Conservation (phyloP, 768 basidiomycete genomes). For the Rubroboletus satanas region DNA sequence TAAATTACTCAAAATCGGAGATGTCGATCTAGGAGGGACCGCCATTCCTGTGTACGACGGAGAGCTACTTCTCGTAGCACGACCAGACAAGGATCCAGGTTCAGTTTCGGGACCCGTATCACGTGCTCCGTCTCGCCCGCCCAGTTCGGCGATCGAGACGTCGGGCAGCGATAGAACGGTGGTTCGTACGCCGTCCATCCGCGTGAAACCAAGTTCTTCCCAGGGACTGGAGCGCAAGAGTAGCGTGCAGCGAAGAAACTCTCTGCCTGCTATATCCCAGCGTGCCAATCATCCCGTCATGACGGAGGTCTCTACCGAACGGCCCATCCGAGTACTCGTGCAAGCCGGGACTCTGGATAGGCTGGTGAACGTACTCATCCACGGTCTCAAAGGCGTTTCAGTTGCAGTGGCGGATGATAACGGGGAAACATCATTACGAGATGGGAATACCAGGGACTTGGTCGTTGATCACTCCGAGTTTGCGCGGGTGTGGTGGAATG, state of each 20-base stretch:
- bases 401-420: slow-evolving; percentile 85
- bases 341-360: slow-evolving; percentile 75
- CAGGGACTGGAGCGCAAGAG: slow-evolving; percentile 73
- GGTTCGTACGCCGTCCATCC: slow-evolving; percentile 66
- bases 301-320: slow-evolving; percentile 63
- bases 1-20: slow-evolving; percentile 36
- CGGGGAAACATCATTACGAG: slow-evolving; percentile 75
- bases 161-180: slow-evolving; percentile 39
- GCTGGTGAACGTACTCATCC: slow-evolving; percentile 70
- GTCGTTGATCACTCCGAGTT: slow-evolving; percentile 73
- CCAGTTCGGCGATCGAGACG: slow-evolving; percentile 54
- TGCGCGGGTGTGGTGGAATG: slow-evolving; percentile 76
- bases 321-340: slow-evolving; percentile 70
- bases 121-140: slow-evolving; percentile 63
- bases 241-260: slow-evolving; percentile 70
- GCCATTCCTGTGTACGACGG: slow-evolving; percentile 72
- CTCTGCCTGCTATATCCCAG: slow-evolving; percentile 71
- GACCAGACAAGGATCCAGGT: slow-evolving; percentile 43
- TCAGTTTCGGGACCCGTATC: slow-evolving; percentile 55
- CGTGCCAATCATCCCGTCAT: slow-evolving; percentile 54
- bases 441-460: slow-evolving; percentile 69
- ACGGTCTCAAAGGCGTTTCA: slow-evolving; percentile 72
- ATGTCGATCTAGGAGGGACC: slow-evolving; percentile 55
- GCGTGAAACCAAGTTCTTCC: slow-evolving; percentile 68
- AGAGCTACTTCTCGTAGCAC: slow-evolving; percentile 68